phyloP scores from a whole-genome alignment of 192 early-diverging fungal species.

The Phycomyces blakesleeanus region DNA sequence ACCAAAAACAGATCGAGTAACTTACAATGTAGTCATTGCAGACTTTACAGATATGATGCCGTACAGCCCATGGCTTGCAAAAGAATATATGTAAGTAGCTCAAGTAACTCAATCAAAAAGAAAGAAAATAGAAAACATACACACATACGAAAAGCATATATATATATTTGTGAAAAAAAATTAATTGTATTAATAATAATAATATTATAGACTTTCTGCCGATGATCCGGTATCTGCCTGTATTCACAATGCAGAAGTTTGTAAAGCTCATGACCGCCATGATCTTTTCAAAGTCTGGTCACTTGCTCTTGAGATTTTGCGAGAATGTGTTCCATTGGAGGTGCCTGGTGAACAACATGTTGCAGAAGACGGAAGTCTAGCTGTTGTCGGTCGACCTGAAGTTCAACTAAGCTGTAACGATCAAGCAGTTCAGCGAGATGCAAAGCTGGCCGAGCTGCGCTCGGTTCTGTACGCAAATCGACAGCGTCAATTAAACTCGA shows the following conservation, averaged over 20 bases:
- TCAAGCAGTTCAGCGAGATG: constrained; percentile 13
- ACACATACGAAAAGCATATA: too few relatives aligned
- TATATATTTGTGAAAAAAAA: too few relatives aligned
- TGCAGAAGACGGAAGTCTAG: neutral
- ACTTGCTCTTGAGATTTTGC: constrained; percentile 56
- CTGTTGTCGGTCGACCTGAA: constrained; percentile 16
- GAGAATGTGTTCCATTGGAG: constrained; percentile 44
- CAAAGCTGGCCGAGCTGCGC: neutral
- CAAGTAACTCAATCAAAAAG: too few relatives aligned
- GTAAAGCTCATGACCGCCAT: constrained; percentile 38
- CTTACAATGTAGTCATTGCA: constrained; percentile 43
- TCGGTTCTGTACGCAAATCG: constrained; percentile 8
- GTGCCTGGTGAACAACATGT: constrained; percentile 10
- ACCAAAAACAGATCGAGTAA: constrained; percentile 23
- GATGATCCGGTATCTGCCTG: constrained; percentile 59
- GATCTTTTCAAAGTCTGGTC: constrained; percentile 68
- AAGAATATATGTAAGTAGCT: constrained; percentile 52
- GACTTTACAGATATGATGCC: constrained; percentile 59
- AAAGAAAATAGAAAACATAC: too few relatives aligned
- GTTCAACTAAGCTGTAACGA: constrained; percentile 33
- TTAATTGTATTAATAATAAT: constrained; percentile 7
- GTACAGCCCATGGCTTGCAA: constrained; percentile 53
- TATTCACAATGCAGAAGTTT: constrained; percentile 56
- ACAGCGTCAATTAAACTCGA: constrained; percentile 24
- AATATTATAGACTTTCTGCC: constrained; percentile 48